These are phyloP conservation scores for Saccharomycopsis fodiens DNA, from an alignment of 805 yeast genomes.

Conservation along the genomic window DNA sequence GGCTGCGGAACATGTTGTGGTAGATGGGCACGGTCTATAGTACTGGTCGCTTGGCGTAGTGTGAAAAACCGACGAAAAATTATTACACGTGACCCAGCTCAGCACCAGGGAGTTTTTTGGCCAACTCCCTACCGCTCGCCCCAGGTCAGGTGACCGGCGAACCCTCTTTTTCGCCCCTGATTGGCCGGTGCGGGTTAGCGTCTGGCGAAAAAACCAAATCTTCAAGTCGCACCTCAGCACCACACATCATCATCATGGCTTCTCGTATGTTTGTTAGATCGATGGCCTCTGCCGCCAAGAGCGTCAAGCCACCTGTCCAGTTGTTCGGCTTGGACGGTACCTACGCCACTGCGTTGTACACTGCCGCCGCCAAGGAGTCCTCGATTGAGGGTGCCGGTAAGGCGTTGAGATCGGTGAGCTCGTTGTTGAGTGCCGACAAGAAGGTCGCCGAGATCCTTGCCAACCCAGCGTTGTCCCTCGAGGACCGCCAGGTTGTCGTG, in stretches of 20 bases:
- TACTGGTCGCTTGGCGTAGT: neutral
- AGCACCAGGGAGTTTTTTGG: too few relatives aligned
- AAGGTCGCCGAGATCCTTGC: constrained; percentile 53
- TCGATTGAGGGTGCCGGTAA: constrained; percentile 59
- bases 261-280: constrained; percentile 63
- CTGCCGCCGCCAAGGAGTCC: constrained; percentile 81
- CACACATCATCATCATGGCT: constrained; percentile 35
- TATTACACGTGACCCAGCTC: too few relatives aligned
- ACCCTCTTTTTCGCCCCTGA: neutral
- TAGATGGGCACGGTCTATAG: too few relatives aligned
- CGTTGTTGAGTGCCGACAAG: constrained; percentile 51
- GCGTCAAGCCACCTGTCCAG: constrained; percentile 83
- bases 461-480: constrained; percentile 78
- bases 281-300: constrained; percentile 61
- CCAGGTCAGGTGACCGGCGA: neutral
- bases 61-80: neutral
- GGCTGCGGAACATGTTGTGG: neutral
- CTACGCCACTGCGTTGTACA: constrained; percentile 89
- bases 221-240: neutral
- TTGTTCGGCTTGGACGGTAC: constrained; percentile 94
- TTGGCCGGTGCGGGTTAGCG: neutral
- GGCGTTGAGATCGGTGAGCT: constrained; percentile 53
- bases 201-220: neutral
- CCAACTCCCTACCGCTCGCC: too few relatives aligned
- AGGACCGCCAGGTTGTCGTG: constrained; percentile 68